Percentiles rank a stretch among this genome's conserved stretches.
Evolutionary conservation across 495 filamentous ascomycete species (phyloP).

Genomic region (Penicillium cosmopolitanum): DNA sequence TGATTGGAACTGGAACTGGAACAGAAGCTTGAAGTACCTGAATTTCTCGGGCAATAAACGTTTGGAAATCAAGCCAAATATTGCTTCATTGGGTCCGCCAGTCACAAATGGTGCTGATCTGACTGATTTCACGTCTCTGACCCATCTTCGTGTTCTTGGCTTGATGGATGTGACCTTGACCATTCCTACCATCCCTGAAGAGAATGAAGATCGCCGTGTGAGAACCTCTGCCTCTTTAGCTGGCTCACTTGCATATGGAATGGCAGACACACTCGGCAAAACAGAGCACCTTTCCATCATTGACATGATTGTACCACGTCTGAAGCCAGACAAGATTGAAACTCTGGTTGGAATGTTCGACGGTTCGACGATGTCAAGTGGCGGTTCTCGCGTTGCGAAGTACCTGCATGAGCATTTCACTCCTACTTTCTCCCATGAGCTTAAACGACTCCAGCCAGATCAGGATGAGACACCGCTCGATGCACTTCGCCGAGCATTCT

Average conservation of each 20-base stretch:
- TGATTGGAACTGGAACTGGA: constrained; percentile 99
- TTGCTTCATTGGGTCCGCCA: constrained; percentile 48
- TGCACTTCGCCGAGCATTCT: constrained; percentile 83
- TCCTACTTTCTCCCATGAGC: constrained; percentile 77
- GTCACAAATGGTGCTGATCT: constrained; percentile 68
- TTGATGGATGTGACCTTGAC: constrained; percentile 98
- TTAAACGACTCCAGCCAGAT: constrained; percentile 60
- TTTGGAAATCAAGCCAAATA: constrained; percentile 91
- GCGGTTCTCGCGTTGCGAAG: constrained; percentile 94
- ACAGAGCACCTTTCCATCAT: constrained; percentile 97
- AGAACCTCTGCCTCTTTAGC: constrained; percentile 92
- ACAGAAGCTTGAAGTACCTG: constrained; percentile 89
- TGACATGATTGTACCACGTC: constrained; percentile 92
- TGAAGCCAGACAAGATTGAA: constrained; percentile 89
- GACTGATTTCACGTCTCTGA: constrained; percentile 86
- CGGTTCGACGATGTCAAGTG: constrained; percentile 78
- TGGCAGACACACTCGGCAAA: constrained; percentile 94
- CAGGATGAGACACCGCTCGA: constrained; percentile 72
- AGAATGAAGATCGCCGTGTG: constrained; percentile 93
- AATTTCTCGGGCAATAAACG: constrained; percentile 98
- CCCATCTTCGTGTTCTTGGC: constrained; percentile 85
- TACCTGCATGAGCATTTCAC: constrained; percentile 95
- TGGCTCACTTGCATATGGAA: constrained; percentile 87
- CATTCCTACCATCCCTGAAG: constrained; percentile 88
- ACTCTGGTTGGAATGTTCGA: constrained; percentile 94